phyloP scores from a whole-genome alignment of 805 yeast species.

The Yueomyces sinensis region DNA sequence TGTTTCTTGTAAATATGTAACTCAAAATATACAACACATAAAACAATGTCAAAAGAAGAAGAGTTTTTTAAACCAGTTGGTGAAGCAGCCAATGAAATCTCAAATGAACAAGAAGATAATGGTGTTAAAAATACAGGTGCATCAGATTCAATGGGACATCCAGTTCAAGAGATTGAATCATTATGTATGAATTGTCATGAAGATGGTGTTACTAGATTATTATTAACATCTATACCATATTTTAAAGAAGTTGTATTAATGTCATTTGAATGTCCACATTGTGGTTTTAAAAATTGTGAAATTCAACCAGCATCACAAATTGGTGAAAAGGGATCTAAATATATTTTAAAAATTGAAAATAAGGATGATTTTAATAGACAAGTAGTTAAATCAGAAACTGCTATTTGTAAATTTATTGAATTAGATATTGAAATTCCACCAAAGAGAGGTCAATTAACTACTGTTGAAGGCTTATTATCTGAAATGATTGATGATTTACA shows the following conservation, averaged over 20 bases:
- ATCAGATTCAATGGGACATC: constrained; percentile 74
- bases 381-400: constrained; percentile 82
- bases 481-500: constrained; percentile 77
- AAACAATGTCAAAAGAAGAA: constrained; percentile 25
- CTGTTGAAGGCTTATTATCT: constrained; percentile 73
- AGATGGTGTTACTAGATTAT: constrained; percentile 69
- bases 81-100: constrained; percentile 38
- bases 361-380: constrained; percentile 75
- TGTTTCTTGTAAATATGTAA: too few species aligned
- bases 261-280: constrained; percentile 94
- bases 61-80: constrained; percentile 48
- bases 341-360: constrained; percentile 52
- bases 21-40: too few species aligned
- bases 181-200: constrained; percentile 92
- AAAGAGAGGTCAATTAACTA: constrained; percentile 84
- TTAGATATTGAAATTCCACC: constrained; percentile 92
- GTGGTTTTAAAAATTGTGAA: constrained; percentile 83
- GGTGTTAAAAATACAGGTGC: constrained; percentile 63
- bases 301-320: constrained; percentile 92
- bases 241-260: constrained; percentile 83
- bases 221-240: constrained; percentile 81
- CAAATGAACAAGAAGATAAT: constrained; percentile 25
- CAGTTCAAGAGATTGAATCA: constrained; percentile 90
- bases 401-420: constrained; percentile 66
- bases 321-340: constrained; percentile 76